Percentiles rank a stretch among this genome's conserved stretches.
These are phyloP conservation scores for Ogataea methanolica DNA, from an alignment of 805 yeast species.

Conservation along the genomic window DNA sequence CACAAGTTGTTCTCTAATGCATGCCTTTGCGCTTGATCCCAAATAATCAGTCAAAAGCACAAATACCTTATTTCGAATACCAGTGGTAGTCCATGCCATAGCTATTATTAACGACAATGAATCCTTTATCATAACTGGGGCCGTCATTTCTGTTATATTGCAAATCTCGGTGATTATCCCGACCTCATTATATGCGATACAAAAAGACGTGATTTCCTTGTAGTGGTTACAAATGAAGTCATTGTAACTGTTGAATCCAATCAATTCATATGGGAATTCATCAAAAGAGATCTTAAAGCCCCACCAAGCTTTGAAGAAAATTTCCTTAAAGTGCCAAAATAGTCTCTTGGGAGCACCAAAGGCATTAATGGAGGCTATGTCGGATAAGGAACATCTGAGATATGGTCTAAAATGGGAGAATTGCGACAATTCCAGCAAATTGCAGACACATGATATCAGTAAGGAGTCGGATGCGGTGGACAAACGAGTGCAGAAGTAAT, in stretches of 20 bases:
- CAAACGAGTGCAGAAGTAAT: slow-evolving; percentile 30
- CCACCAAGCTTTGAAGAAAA: slow-evolving; percentile 42
- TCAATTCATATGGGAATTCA: slow-evolving; percentile 37
- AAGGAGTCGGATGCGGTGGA: slow-evolving; percentile 30
- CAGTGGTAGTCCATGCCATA: slow-evolving; percentile 25
- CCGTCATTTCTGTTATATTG: slow-evolving; percentile 2
- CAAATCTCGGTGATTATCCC: slow-evolving; percentile 14
- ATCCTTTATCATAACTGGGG: slow-evolving; percentile 15
- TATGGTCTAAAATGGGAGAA: slow-evolving; percentile 30
- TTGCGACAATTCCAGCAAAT: slow-evolving; percentile 37
- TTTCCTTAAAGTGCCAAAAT: slow-evolving; percentile 30
- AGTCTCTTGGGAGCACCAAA: slow-evolving; percentile 16
- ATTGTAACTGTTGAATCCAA: slow-evolving; percentile 30
- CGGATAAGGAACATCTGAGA: slow-evolving; percentile 24
- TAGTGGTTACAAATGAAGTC: slow-evolving; percentile 33
- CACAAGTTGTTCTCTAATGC: slow-evolving; percentile 21
- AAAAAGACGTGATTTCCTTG: slow-evolving; percentile 36
- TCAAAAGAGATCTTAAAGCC: slow-evolving; percentile 26
- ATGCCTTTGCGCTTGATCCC: slow-evolving; percentile 5
- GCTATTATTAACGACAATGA: slow-evolving; percentile 34
- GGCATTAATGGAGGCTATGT: slow-evolving; percentile 19
- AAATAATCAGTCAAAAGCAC: slow-evolving; percentile 8
- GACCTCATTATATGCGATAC: slow-evolving; percentile 25
- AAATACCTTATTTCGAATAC: slow-evolving; percentile 24
- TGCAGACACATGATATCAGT: slow-evolving; percentile 33